phyloP scores from a whole-genome alignment of 192 early-diverging fungal species.

The Mortierella claussenii region DNA sequence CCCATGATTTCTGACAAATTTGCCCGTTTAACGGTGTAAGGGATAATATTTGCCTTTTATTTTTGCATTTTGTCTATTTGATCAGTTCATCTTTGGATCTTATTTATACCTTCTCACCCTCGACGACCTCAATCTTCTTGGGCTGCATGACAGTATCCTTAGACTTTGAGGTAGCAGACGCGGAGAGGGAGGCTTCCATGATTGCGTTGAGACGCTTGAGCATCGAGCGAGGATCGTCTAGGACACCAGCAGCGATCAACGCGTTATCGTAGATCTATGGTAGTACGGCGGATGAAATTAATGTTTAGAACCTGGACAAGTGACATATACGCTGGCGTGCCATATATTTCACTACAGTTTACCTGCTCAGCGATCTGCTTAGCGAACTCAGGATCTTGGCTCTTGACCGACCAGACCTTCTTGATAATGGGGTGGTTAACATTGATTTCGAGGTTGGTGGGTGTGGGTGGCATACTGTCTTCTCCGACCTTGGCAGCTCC shows the following conservation, averaged over 20 bases:
- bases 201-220: slow-evolving; percentile 75
- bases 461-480: slow-evolving; percentile 62
- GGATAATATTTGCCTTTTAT: too few relatives aligned
- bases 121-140: slow-evolving; percentile 49
- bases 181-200: slow-evolving; percentile 53
- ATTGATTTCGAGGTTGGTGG: slow-evolving; percentile 81
- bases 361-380: slow-evolving; percentile 77
- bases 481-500: slow-evolving; percentile 62
- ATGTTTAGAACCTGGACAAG: too few relatives aligned
- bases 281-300: too few relatives aligned
- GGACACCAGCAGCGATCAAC: slow-evolving; percentile 77
- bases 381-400: slow-evolving; percentile 69
- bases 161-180: slow-evolving; percentile 16
- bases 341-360: slow-evolving; percentile 4
- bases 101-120: slow-evolving; percentile 45
- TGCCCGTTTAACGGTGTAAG: too few relatives aligned
- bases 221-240: slow-evolving; percentile 84
- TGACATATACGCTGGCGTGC: too few relatives aligned
- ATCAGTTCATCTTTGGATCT: too few relatives aligned
- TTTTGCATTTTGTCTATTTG: too few relatives aligned
- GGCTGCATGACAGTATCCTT: slow-evolving; percentile 42
- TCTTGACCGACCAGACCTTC: slow-evolving; percentile 69
- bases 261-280: slow-evolving; percentile 75
- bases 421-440: slow-evolving; percentile 74
- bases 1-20: too few relatives aligned